Base-by-base conservation (phyloP, 73 alveolate species). In the Breviolum minutum region DNA sequence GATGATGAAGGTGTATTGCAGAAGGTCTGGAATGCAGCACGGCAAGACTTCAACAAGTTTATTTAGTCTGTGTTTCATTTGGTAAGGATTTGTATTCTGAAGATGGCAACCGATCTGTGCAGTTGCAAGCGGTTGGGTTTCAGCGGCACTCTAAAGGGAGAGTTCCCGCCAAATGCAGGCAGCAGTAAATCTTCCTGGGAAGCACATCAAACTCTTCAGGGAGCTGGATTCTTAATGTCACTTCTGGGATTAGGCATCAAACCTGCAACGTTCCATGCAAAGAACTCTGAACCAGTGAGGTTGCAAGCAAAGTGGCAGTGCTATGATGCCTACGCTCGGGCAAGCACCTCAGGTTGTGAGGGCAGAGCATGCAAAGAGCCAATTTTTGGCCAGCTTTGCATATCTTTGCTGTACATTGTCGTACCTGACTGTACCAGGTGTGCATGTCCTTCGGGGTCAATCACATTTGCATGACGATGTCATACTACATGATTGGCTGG, bases 291-390 rank as follows among this genome's bases (percentile, higher is more conserved):
- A 80, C 69, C 63, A 48, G 68, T 11, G 7, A 90, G 96, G 91
- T 81, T 93, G 27, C 92, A 93, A 63, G 98, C 98, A 60, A 93
- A 93, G 69, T 93, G 98, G 98, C 98, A 93, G 82, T 93, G 98
- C 98, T 93, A 93, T 48, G 98, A 93, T 81, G 98, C 98, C 27
- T 93, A 93, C 60, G 89, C 92, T 2, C 87, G 98, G n/a, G 98
- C 30, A 14, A n/a, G 96, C 60, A 20, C 19, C 81, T 63, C 81
- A 84, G n/a, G 14, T 61, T 16, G 5, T 13, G 16, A 13, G 62
- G 5, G 9, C 26, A 8, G 7, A 77, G 19, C 12, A 27, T 12
- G 14, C 62, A n/a, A 10, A 27, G 14, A 12, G 30, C 6, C 10
- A 30, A 30, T 27, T 77, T 77, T 26, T 77, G 86, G 12, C 8